Base-by-base conservation (phyloP, 108 stramenopile species). In the Nitzschia inconspicua region DNA sequence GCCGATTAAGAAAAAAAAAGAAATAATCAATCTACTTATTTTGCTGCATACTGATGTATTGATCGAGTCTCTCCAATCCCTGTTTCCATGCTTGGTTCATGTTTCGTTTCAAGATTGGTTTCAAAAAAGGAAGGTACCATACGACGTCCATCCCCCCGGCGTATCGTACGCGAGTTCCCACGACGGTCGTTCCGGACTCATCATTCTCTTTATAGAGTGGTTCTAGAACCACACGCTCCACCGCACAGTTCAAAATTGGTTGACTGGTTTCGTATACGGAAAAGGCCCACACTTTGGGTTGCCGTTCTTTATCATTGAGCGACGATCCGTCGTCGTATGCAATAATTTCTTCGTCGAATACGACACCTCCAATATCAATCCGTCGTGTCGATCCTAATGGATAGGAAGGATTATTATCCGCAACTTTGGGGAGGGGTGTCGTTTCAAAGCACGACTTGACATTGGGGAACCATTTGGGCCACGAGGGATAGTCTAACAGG, bases 281-380 rank as follows among this genome's bases (percentile, higher is more conserved):
- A 13, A 55, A 55, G 7, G 53, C 53, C 53, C 53, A 55, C 4
- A 55, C 8, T 20, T 35, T 55, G 9, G n/a, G n/a, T n/a, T n/a
- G n/a, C n/a, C n/a, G n/a, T n/a, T n/a, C n/a, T n/a, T n/a, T n/a
- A n/a, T n/a, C n/a, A n/a, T n/a, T n/a, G n/a, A n/a, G n/a, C n/a
- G n/a, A n/a, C n/a, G n/a, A n/a, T n/a, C 20, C 34, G n/a, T 23
- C 26, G n/a, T 28, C 14, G 19, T 36, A 55, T 7, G 14, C 53
- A 55, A 55, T 55, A 19, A 55, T 28, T 36, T 55, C 53, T 19
- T 55, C 53, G 6, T 35, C 10, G 6, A 27, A 31, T 13, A 19
- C 16, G 11, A 55, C 5, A 11, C 53, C 53, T 36, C 34, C 18
- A 3, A 55, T 10, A 6, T 8, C 6, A 10, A 55, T 27, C 3